Evolutionary conservation across 2,329 filamentous ascomycete species (phyloP).

Genomic region (Nigrograna mackinnonii): DNA sequence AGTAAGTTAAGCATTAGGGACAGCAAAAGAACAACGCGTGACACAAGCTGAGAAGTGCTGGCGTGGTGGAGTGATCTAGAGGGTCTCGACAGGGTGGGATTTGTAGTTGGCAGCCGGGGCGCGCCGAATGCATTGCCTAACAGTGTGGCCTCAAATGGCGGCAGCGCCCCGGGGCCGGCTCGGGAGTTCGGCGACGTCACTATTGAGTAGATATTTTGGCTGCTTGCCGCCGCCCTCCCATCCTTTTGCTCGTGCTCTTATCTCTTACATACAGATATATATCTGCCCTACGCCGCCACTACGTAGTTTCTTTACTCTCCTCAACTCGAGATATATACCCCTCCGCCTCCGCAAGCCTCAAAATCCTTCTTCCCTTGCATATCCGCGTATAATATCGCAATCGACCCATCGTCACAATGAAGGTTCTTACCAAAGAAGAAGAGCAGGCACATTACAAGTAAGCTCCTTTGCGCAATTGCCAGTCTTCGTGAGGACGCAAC

Average conservation of each 20-base stretch:
- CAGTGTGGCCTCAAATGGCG: too few relatives aligned
- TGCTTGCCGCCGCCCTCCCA: slow-evolving; percentile 1
- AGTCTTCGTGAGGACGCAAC: not conserved
- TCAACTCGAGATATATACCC: not conserved
- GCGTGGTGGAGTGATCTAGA: slow-evolving; percentile 1
- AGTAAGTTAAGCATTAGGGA: too few relatives aligned
- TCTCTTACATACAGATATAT: too few relatives aligned
- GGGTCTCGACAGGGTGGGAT: slow-evolving; percentile 4
- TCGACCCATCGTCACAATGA: too few relatives aligned
- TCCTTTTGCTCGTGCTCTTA: too few relatives aligned
- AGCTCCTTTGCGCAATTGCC: not conserved
- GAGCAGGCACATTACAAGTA: slow-evolving; percentile 82
- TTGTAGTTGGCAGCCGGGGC: slow-evolving; percentile 23
- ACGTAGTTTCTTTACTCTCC: not conserved
- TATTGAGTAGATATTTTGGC: slow-evolving; percentile 24
- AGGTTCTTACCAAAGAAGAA: slow-evolving; percentile 93
- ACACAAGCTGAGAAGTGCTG: too few relatives aligned
- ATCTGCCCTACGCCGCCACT: not conserved
- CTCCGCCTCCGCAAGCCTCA: not conserved
- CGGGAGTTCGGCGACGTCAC: slow-evolving; percentile 43
- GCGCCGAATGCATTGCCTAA: slow-evolving; percentile 31
- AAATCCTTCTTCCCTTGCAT: too few relatives aligned
- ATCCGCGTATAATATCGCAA: too few relatives aligned
- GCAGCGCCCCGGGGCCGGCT: too few relatives aligned
- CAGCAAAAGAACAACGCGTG: too few relatives aligned